Evolutionary conservation across 768 basidiomycete species (phyloP), one percentile per base, ranked within the genome.

Genomic region (Russula foetens): DNA sequence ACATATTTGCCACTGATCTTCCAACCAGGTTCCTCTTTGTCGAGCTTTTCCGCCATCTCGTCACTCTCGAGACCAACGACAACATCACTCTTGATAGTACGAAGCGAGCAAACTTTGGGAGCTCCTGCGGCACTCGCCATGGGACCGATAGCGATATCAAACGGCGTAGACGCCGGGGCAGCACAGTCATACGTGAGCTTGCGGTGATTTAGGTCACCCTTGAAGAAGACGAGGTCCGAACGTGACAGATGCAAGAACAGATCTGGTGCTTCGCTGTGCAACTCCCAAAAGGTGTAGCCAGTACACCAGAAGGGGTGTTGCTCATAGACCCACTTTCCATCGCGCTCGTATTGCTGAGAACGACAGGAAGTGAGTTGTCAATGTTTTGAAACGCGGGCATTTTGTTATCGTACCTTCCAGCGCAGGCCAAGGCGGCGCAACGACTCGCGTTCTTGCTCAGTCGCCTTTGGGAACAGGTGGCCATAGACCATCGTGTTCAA

Each of bases 1-100:
- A 93, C 92, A 69, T 93, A 95, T 91, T 95, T 94, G 49, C 93
- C 93, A 52, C 90, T 91, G 69, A 97, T 96, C 77, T 93, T 95
- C 95, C 95, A 98, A 52, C 95, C 95, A 19, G 88, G 84, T 69
- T 97, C 92, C 28, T 81, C 79, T 67, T 87, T 77, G 71, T 96
- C 91, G n/a, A 97, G 77, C 58, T 77, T 80, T 71, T 91, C 88
- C 2, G 90, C 91, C 39, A 84, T 73, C 47, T 76, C 75, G 64
- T 91, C 88, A 3, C 86, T 85, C 12, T 86, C 89, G 28, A 92
- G 75, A 7, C 91, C 91, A 45, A 96, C 93, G 3, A 98, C 93
- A 45, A 97, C 94, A 67, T 98, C 95, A 63, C 87, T 90, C 76
- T 98, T 98, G 77, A 98, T 85, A 9, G 95, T 97, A 60, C 95